Base-by-base conservation (phyloP, 2,329 filamentous ascomycete species). In the Calonectria pauciramosa region DNA sequence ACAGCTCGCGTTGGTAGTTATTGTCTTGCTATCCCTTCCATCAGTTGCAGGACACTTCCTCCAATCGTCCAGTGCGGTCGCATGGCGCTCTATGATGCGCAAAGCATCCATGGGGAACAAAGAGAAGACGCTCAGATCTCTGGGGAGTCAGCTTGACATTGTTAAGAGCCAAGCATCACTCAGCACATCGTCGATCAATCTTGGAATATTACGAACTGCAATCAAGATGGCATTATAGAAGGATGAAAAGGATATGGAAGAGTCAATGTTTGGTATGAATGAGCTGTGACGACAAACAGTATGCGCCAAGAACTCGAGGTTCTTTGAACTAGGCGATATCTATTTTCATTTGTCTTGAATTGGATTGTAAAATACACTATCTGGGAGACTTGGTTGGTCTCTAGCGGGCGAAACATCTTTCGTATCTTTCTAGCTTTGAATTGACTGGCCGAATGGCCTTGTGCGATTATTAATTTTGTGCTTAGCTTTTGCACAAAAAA, bases 181-280 rank as follows among this genome's bases (percentile, higher is more conserved):
- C 23, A 44, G 69, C 69, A 67, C 59, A 51, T 75, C 54, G 34
- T 41, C 76, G 51, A 65, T 71, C 16, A 63, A 56, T 71, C 71
- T 71, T 28, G 70, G 70, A 69, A 30, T 77, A 44, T 74, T 73
- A 23, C 73, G 70, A 54, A 28, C 44, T 8, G 30, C 64, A 34
- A 67, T 56, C 32, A 68, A 81, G 13, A 73, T 81, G 26, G 68
- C 60, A n/a, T 67, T 78, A 16, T 81, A 81, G 51, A n/a, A 60
- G 65, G 23, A 36, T 9, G 72, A 64, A 41, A 32, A 68, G 75
- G 64, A 66, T 30, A 44, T 67, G 68, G 34, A 44, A 56, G 28
- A 44, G 11, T 2, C 23, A 28, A 54, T 18, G 4, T 44, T 54
- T 44, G 59, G 16, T 14, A 36, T 65, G 47, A 49, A 41, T n/a